These are phyloP conservation scores for Claviceps sp. DNA, from an alignment of 2,329 filamentous ascomycete species.

Conservation along the genomic window DNA sequence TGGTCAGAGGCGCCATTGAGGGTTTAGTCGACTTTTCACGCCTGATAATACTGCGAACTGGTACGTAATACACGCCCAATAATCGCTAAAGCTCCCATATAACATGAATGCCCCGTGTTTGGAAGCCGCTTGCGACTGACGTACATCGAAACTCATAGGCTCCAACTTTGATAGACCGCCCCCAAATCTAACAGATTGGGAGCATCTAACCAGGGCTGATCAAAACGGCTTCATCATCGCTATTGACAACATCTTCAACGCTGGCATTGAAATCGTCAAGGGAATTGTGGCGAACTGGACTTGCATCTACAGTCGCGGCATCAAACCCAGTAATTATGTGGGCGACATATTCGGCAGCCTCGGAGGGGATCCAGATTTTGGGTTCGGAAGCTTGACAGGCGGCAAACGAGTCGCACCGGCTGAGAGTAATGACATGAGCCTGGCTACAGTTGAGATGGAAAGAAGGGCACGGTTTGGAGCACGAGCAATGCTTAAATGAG, in stretches of 20 bases:
- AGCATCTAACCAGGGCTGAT: slow-evolving; percentile 45
- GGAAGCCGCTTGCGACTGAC: background rate
- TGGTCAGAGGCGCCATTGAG: slow-evolving; percentile 44
- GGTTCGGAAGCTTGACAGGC: slow-evolving; percentile 33
- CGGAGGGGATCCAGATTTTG: slow-evolving; percentile 53
- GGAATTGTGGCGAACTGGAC: slow-evolving; percentile 52
- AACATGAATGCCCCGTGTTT: background rate
- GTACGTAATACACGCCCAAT: slow-evolving; percentile 13
- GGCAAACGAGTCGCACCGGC: slow-evolving; percentile 18
- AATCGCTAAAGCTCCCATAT: no score
- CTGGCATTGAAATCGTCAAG: slow-evolving; percentile 50
- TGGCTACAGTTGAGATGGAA: slow-evolving; percentile 17
- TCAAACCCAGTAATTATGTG: slow-evolving; percentile 50
- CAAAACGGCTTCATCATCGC: slow-evolving; percentile 53
- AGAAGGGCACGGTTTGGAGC: slow-evolving; percentile 13
- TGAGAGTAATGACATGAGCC: slow-evolving; percentile 5
- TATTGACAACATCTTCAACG: slow-evolving; percentile 51
- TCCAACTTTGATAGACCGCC: slow-evolving; percentile 62
- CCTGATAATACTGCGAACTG: slow-evolving; percentile 54
- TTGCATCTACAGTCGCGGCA: slow-evolving; percentile 39
- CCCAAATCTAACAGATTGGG: slow-evolving; percentile 37
- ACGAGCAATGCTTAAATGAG: slow-evolving; percentile 11
- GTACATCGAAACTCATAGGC: slow-evolving; percentile 17
- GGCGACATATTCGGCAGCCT: slow-evolving; percentile 59
- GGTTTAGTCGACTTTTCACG: slow-evolving; percentile 51